Evolutionary conservation across 352 stramenopile species (phyloP).

Genomic region (Globisporangium acanthophoron): DNA sequence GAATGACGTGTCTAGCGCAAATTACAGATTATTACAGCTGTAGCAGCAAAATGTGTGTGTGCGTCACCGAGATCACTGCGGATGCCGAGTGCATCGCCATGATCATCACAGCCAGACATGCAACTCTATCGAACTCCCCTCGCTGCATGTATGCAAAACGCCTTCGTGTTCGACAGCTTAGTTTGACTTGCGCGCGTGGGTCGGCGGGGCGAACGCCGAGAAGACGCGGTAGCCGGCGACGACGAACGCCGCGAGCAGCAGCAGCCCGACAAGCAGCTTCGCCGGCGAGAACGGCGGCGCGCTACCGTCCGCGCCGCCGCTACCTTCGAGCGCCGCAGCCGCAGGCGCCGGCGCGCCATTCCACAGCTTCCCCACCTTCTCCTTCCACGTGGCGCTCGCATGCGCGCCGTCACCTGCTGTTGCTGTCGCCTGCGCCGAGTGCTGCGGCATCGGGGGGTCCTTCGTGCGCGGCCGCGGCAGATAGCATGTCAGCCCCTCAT

Average conservation of each 20-base stretch:
- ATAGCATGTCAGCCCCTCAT: conserved; percentile 80
- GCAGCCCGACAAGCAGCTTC: conserved; percentile 32
- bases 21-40: background rate
- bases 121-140: no score
- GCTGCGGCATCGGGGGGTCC: conserved; percentile 23
- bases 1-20: no score
- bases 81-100: no score
- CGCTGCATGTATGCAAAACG: no score
- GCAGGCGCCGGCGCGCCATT: conserved; percentile 23
- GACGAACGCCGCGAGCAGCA: conserved; percentile 39
- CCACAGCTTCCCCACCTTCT: conserved; percentile 55
- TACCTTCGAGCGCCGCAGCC: background rate
- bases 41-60: no score
- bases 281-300: conserved; percentile 21
- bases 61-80: no score
- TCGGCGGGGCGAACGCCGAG: conserved; percentile 6
- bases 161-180: background rate
- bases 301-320: conserved; percentile 7
- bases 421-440: conserved; percentile 16
- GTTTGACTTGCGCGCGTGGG: conserved; percentile 25
- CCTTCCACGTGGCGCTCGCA: conserved; percentile 52
- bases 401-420: conserved; percentile 15
- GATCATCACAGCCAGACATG: no score
- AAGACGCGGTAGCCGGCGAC: conserved; percentile 41
- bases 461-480: conserved; percentile 40